These are phyloP conservation scores for Lathyrus tuberosus DNA, from an alignment of 306 rosid species.

Conservation along the genomic window DNA sequence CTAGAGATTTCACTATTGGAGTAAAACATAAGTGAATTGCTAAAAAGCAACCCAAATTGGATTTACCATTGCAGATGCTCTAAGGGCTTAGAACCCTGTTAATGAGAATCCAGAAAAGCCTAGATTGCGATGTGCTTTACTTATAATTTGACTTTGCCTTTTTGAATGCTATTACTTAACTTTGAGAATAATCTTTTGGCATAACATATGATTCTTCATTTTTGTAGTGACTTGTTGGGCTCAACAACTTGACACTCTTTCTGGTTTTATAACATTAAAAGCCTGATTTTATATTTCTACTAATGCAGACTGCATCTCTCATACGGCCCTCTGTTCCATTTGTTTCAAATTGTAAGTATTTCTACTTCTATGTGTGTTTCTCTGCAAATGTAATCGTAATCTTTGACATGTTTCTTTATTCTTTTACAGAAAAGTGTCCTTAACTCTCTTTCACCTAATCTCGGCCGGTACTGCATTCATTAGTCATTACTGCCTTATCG, in stretches of 20 bases:
- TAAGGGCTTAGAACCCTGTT: background rate
- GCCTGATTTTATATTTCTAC: conserved; percentile 29
- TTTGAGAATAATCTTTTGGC: background rate
- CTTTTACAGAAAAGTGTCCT: conserved; percentile 15
- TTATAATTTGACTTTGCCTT: conserved; percentile 1
- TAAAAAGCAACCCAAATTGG: too few relatives aligned
- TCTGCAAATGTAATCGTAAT: background rate
- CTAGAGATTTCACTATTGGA: too few relatives aligned
- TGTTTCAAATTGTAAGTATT: conserved; percentile 23
- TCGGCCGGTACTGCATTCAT: conserved; percentile 6
- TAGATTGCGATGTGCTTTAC: conserved; percentile 5
- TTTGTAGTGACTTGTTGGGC: conserved; percentile 27
- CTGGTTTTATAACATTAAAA: conserved; percentile 7
- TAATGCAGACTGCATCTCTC: conserved; percentile 15
- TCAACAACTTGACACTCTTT: background rate
- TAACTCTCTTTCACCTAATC: background rate
- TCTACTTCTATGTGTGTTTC: background rate
- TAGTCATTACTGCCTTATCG: conserved; percentile 10
- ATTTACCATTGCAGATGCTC: background rate
- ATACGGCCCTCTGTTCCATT: background rate
- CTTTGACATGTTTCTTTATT: conserved; percentile 3
- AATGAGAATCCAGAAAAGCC: conserved; percentile 7
- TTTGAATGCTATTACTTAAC: conserved; percentile 6
- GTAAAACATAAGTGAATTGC: too few relatives aligned
- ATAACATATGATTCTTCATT: conserved; percentile 21